Percentiles rank a stretch among this genome's conserved stretches.
These are phyloP conservation scores for Pythium utonaiense DNA, from an alignment of 352 stramenopile genomes.

Conservation along the genomic window DNA sequence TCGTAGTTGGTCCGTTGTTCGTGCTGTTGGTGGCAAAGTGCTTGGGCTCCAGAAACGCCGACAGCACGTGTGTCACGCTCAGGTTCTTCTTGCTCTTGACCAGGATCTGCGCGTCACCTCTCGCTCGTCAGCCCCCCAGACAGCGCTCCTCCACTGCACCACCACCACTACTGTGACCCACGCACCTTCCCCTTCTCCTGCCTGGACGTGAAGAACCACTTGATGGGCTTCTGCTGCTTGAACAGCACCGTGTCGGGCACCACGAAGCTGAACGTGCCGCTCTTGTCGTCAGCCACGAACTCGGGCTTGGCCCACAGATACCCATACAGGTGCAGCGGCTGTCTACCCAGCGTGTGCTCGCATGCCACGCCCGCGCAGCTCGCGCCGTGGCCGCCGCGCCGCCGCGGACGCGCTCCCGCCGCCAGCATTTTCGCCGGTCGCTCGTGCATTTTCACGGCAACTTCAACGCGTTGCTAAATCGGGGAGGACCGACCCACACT, in stretches of 20 bases:
- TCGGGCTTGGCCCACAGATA: constrained; percentile 56
- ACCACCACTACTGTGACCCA: too few species aligned
- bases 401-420: neutral
- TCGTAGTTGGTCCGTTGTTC: neutral
- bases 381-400: constrained; percentile 18
- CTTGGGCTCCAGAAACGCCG: constrained; percentile 41
- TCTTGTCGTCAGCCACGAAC: constrained; percentile 16
- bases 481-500: neutral
- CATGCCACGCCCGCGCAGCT: constrained; percentile 61
- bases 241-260: constrained; percentile 71
- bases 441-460: neutral
- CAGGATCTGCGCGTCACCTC: constrained; percentile 39
- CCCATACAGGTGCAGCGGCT: constrained; percentile 58
- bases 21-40: constrained; percentile 3
- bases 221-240: constrained; percentile 60
- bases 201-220: constrained; percentile 73
- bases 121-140: neutral
- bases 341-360: constrained; percentile 55
- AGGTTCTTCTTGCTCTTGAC: constrained; percentile 64
- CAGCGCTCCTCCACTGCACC: too few species aligned
- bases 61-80: constrained; percentile 38
- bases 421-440: neutral
- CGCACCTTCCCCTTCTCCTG: constrained; percentile 62
- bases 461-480: constrained; percentile 4
- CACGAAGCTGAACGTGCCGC: constrained; percentile 38